These are phyloP conservation scores for Polymyxa betae DNA, from an alignment of 208 protist genomes.

Conservation along the genomic window DNA sequence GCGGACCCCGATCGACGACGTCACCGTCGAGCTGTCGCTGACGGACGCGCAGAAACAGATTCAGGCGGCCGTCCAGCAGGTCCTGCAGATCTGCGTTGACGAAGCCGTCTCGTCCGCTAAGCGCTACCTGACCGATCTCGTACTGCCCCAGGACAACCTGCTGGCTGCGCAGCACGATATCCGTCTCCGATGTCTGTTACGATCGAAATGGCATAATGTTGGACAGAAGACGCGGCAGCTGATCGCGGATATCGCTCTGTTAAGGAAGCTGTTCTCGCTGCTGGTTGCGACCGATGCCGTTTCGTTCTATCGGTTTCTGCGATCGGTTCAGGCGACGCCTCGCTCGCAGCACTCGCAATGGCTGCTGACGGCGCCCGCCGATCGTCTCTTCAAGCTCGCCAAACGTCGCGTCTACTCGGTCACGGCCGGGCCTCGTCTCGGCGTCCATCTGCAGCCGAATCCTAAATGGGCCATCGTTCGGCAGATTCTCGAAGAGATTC, in stretches of 20 bases:
- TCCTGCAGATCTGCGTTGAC: background rate
- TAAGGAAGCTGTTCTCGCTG: conserved; percentile 4
- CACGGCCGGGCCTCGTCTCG: background rate
- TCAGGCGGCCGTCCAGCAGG: background rate
- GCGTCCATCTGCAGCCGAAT: background rate
- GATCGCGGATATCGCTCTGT: background rate
- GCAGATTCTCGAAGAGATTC: conserved; percentile 23
- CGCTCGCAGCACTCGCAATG: conserved; percentile 39
- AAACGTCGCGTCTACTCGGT: conserved; percentile 32
- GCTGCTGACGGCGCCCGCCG: conserved; percentile 32
- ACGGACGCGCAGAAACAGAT: background rate
- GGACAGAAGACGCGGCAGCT: background rate
- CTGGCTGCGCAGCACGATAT: background rate
- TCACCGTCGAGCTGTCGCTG: background rate
- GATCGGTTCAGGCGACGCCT: background rate
- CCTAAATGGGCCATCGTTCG: conserved; percentile 34
- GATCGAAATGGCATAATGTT: background rate
- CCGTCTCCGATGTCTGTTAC: conserved; percentile 3
- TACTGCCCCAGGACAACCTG: background rate
- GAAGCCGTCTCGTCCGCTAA: background rate
- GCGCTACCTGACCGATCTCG: conserved; percentile 11
- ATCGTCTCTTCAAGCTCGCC: conserved; percentile 32
- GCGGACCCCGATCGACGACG: background rate
- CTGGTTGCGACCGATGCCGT: background rate
- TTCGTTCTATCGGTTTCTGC: conserved; percentile 51